A percentile compares a stretch with the other conserved stretches of the same genome.
These are phyloP conservation scores for Penstemon barbatus DNA, from an alignment of 257 asterid species.

Conservation along the genomic window DNA sequence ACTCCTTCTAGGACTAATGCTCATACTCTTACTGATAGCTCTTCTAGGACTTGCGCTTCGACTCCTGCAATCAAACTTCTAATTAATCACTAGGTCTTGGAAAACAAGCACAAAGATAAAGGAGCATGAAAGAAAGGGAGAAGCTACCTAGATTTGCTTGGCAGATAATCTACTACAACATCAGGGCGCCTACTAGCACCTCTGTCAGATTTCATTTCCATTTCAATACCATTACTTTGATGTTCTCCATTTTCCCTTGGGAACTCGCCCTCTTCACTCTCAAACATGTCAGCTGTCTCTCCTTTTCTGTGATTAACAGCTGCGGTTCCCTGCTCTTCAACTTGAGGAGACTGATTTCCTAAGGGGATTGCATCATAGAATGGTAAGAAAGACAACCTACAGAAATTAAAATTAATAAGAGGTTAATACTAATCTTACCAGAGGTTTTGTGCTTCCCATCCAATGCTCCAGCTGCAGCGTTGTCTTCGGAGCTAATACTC, in stretches of 20 bases:
- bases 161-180: conserved; percentile 68
- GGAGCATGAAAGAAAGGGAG: conserved; percentile 19
- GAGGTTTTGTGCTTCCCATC: conserved; percentile 44
- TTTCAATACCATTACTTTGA: conserved; percentile 60
- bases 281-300: conserved; percentile 49
- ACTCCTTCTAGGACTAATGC: conserved; percentile 79
- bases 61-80: conserved; percentile 62
- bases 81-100: conserved; percentile 33
- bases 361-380: conserved; percentile 19
- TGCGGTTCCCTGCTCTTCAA: conserved; percentile 39
- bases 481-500: conserved; percentile 54
- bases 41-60: conserved; percentile 65
- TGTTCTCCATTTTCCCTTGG: conserved; percentile 83
- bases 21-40: conserved; percentile 81
- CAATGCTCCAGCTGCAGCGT: conserved; percentile 34
- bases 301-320: conserved; percentile 27
- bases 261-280: conserved; percentile 72
- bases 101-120: conserved; percentile 36
- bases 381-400: background rate
- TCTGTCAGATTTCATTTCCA: conserved; percentile 45
- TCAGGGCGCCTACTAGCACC: conserved; percentile 63
- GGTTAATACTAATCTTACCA: conserved; percentile 41
- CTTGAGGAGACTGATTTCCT: conserved; percentile 39
- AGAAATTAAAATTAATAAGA: background rate
- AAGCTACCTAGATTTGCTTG: conserved; percentile 75